Evolutionary conservation across 768 basidiomycete genomes (phyloP).

Genomic region (Austroboletus eburneus): DNA sequence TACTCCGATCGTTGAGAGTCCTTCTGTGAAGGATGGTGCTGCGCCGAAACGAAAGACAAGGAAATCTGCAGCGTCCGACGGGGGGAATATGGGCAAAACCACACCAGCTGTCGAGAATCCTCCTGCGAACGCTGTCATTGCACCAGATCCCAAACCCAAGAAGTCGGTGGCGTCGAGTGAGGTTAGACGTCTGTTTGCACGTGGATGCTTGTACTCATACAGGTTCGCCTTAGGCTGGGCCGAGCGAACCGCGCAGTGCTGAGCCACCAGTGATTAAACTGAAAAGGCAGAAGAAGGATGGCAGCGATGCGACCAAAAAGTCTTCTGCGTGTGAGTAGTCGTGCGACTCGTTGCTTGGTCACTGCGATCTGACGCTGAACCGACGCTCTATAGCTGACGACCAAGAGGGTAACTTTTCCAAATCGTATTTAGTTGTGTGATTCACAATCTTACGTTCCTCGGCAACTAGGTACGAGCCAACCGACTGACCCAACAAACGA

Average conservation of each 20-base stretch:
- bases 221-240: slow-evolving; percentile 8
- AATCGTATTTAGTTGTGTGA: not conserved
- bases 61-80: slow-evolving; percentile 3
- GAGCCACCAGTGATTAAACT: not conserved
- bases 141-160: slow-evolving; percentile 1
- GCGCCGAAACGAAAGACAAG: slow-evolving; percentile 1
- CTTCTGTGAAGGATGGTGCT: not conserved
- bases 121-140: not conserved
- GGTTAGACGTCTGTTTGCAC: slow-evolving; percentile 6
- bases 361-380: not conserved
- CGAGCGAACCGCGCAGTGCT: not conserved
- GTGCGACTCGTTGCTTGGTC: not conserved
- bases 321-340: slow-evolving; percentile 12
- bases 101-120: not conserved
- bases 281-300: slow-evolving; percentile 11
- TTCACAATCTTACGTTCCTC: not conserved
- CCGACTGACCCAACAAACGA: not conserved
- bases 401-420: slow-evolving; percentile 4
- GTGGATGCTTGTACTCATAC: not conserved
- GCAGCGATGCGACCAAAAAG: not conserved
- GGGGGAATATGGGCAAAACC: too few relatives aligned
- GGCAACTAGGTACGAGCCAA: slow-evolving; percentile 5
- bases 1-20: not conserved
- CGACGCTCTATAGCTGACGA: slow-evolving; percentile 1
- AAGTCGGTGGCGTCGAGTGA: slow-evolving; percentile 7